These are phyloP conservation scores for Colletotrichum acutatum DNA, from an alignment of 2,329 filamentous ascomycete genomes.

Conservation along the genomic window DNA sequence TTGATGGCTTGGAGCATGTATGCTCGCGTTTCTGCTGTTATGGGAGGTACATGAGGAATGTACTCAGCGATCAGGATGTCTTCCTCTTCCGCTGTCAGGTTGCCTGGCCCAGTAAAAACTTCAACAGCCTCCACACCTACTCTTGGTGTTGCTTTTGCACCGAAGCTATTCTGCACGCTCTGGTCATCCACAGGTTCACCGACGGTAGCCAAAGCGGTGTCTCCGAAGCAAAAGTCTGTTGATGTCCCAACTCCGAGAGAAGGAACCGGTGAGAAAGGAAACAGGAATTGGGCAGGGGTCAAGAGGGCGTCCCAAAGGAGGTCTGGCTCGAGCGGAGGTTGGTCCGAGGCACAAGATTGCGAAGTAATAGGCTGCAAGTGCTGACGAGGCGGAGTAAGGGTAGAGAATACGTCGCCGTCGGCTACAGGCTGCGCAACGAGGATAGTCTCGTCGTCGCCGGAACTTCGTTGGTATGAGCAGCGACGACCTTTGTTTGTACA, in stretches of 20 bases:
- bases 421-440: background rate
- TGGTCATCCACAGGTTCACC: background rate
- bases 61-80: background rate
- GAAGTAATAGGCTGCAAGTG: background rate
- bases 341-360: background rate
- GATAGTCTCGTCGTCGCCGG: background rate
- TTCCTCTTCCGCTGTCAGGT: background rate
- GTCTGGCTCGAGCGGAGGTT: background rate
- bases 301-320: conserved; percentile 5
- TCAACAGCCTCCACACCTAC: background rate
- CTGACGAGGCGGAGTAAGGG: background rate
- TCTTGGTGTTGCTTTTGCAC: background rate
- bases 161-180: too few species aligned
- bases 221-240: background rate
- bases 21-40: background rate
- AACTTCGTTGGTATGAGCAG: background rate
- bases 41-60: background rate
- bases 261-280: conserved; percentile 6
- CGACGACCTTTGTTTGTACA: conserved; percentile 8
- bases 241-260: background rate
- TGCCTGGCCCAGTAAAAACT: background rate
- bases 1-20: background rate
- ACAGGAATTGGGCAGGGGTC: conserved; percentile 3
- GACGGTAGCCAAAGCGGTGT: background rate
- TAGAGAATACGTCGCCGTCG: background rate